Evolutionary conservation across 306 rosid genomes (phyloP).

Genomic region (Aeschynomene evenia): DNA sequence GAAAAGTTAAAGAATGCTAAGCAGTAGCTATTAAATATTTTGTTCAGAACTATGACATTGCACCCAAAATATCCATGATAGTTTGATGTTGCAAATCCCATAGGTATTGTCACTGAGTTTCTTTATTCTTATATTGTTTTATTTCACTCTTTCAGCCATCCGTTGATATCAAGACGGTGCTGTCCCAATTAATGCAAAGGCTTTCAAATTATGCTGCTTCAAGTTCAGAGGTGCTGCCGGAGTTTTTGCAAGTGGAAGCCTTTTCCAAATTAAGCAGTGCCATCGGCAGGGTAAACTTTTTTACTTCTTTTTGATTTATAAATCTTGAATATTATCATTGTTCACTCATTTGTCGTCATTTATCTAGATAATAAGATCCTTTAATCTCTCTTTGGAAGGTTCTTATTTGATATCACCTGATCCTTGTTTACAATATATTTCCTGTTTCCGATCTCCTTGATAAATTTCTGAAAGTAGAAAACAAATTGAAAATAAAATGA

Average conservation of each 20-base stretch:
- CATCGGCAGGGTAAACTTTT: constrained; percentile 81
- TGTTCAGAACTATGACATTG: constrained; percentile 10
- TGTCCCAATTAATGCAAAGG: constrained; percentile 97
- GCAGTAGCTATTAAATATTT: constrained; percentile 1
- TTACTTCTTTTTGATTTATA: not conserved
- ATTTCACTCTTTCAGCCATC: constrained; percentile 56
- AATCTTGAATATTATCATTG: constrained; percentile 29
- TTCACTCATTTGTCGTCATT: not conserved
- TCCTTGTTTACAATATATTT: too few relatives aligned
- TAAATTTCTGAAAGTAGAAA: too few relatives aligned
- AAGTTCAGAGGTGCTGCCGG: constrained; percentile 92
- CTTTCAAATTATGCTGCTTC: constrained; percentile 98
- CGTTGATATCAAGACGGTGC: constrained; percentile 93
- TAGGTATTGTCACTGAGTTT: constrained; percentile 6
- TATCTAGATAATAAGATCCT: not conserved
- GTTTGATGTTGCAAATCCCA: constrained; percentile 24
- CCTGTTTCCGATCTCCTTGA: too few relatives aligned
- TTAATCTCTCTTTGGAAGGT: not conserved
- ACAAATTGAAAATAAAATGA: too few relatives aligned
- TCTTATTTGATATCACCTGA: not conserved
- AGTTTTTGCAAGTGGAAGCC: constrained; percentile 98
- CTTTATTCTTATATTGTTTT: not conserved
- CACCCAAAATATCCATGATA: constrained; percentile 17
- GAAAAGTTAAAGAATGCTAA: constrained; percentile 9
- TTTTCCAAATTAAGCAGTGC: constrained; percentile 93